These are phyloP conservation scores for Colletotrichum cuscutae DNA, from an alignment of 2,329 filamentous ascomycete genomes.

Conservation along the genomic window DNA sequence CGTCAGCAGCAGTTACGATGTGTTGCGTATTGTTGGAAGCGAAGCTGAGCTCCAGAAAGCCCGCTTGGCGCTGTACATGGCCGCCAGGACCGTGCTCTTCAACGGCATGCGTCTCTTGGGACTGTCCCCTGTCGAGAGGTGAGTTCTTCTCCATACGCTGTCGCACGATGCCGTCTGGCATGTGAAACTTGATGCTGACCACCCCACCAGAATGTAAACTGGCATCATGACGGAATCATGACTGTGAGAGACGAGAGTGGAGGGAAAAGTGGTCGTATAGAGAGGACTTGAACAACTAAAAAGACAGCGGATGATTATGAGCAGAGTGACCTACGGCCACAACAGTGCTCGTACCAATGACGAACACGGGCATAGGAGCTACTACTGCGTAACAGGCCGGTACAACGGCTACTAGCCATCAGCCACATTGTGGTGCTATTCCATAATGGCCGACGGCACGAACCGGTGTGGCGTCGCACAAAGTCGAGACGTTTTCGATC, in stretches of 20 bases:
- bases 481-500: constrained; percentile 12
- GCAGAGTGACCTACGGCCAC: background rate
- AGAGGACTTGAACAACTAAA: background rate
- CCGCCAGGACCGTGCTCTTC: constrained; percentile 77
- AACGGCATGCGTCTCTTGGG: constrained; percentile 89
- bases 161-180: background rate
- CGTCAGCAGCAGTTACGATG: constrained; percentile 83
- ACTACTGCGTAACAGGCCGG: constrained; percentile 6
- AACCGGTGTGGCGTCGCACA: constrained; percentile 17
- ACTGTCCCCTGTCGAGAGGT: constrained; percentile 75
- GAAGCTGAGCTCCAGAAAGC: constrained; percentile 77
- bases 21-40: constrained; percentile 83
- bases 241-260: background rate
- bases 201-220: constrained; percentile 31
- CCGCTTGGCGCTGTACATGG: constrained; percentile 81
- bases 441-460: background rate
- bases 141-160: constrained; percentile 5
- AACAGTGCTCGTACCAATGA: background rate
- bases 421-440: constrained; percentile 6
- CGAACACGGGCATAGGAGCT: background rate
- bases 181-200: constrained; percentile 24
- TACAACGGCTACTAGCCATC: constrained; percentile 14
- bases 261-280: background rate
- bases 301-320: background rate
- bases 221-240: background rate